A percentile compares a stretch with the other conserved stretches of the same genome.
Conservation (phyloP, 345 rosid species). For the Fremontodendron californicum region DNA sequence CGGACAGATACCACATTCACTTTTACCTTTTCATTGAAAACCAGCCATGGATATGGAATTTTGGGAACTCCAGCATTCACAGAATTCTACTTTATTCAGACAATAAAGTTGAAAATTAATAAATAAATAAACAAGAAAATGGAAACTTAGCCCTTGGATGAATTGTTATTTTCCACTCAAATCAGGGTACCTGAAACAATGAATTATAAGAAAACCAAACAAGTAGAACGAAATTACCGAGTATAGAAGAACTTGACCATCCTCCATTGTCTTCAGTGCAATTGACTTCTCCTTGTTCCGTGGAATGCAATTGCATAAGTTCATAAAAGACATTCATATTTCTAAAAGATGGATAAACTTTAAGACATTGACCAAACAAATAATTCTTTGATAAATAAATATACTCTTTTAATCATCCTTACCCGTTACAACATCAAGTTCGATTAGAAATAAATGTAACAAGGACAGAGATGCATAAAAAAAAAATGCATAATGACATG, state of each 20-base stretch:
- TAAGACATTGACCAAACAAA: background rate
- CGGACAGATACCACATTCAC: constrained; percentile 92
- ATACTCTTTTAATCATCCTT: background rate
- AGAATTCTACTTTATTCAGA: constrained; percentile 54
- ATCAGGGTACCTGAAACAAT: background rate
- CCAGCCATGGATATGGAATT: constrained; percentile 95
- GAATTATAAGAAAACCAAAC: constrained; percentile 2
- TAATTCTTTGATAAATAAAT: background rate
- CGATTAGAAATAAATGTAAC: background rate
- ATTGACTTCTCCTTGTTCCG: constrained; percentile 93
- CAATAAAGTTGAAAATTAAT: constrained; percentile 7
- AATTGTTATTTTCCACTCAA: background rate
- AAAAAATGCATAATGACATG: background rate
- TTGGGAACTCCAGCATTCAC: constrained; percentile 77
- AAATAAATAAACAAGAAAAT: background rate
- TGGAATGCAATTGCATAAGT: background rate
- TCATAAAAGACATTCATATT: background rate
- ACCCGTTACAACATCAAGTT: constrained; percentile 10
- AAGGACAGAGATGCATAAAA: background rate
- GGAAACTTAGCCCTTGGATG: background rate
- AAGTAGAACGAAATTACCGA: constrained; percentile 44
- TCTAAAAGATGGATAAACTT: constrained; percentile 1
- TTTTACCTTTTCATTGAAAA: constrained; percentile 91
- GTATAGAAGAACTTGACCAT: constrained; percentile 85
- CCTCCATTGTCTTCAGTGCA: constrained; percentile 91